A percentile compares a stretch with the other conserved stretches of the same genome.
These are phyloP conservation scores for Ajuga chamaepitys DNA, from an alignment of 257 asterid genomes.

Conservation along the genomic window DNA sequence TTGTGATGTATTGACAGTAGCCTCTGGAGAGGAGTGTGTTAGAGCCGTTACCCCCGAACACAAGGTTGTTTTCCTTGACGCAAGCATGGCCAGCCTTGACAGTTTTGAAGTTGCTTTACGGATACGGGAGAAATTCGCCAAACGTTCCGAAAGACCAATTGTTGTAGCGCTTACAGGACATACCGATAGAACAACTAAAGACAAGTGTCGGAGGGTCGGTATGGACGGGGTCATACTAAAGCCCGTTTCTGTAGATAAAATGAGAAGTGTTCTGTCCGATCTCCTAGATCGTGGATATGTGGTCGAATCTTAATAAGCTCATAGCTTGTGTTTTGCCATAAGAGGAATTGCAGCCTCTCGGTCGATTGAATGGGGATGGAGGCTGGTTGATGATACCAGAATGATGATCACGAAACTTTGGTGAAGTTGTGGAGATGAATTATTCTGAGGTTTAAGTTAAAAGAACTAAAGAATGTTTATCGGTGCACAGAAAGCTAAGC, in stretches of 20 bases:
- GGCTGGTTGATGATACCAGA: conserved; percentile 14
- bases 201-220: conserved; percentile 75
- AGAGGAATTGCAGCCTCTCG: neutral
- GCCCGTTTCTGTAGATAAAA: conserved; percentile 83
- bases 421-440: conserved; percentile 15
- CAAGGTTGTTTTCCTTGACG: conserved; percentile 68
- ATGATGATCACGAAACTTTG: conserved; percentile 14
- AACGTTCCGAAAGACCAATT: conserved; percentile 50
- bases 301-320: conserved; percentile 35
- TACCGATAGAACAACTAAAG: conserved; percentile 58
- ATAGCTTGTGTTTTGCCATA: neutral
- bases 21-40: conserved; percentile 75
- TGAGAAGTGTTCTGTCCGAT: conserved; percentile 72
- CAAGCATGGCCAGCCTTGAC: conserved; percentile 49
- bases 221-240: conserved; percentile 74
- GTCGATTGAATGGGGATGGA: neutral
- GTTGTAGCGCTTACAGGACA: conserved; percentile 68
- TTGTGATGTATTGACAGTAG: conserved; percentile 67
- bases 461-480: neutral
- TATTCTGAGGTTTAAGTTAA: conserved; percentile 21
- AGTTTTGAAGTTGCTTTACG: conserved; percentile 54
- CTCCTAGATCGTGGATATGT: conserved; percentile 66
- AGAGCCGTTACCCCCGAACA: conserved; percentile 56
- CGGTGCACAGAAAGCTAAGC: neutral
- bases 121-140: conserved; percentile 66